A percentile compares a stretch with the other conserved stretches of the same genome.
Conservation (phyloP, 805 yeast genomes). For the Nakazawaea populi region DNA sequence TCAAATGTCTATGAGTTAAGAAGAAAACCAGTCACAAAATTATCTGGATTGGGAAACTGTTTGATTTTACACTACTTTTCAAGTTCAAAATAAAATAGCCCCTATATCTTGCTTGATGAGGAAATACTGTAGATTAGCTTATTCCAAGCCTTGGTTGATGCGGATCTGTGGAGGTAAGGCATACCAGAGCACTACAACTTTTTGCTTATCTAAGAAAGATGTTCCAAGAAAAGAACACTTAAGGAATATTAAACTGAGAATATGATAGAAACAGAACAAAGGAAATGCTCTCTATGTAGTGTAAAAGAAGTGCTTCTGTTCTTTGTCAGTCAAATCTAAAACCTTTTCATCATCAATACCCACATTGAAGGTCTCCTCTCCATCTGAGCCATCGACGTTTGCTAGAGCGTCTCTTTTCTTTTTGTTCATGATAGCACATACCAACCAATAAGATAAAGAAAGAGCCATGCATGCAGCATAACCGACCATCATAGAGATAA, state of each 20-base stretch:
- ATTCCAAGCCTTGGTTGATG: no score
- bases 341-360: conserved; percentile 27
- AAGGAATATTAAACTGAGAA: background rate
- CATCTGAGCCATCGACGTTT: conserved; percentile 13
- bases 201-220: no score
- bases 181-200: no score
- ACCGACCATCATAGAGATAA: conserved; percentile 35
- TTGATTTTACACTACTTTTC: background rate
- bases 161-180: no score
- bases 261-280: background rate
- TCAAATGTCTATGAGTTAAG: no score
- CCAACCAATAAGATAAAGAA: conserved; percentile 26
- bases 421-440: conserved; percentile 28
- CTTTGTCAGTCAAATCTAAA: conserved; percentile 32
- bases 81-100: background rate
- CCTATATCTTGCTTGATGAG: background rate
- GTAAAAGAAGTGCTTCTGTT: conserved; percentile 30
- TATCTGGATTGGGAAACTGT: background rate
- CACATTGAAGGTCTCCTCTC: conserved; percentile 5
- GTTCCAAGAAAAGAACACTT: no score
- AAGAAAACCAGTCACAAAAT: conserved; percentile 8
- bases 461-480: conserved; percentile 33
- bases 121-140: background rate
- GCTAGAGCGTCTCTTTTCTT: conserved; percentile 15
- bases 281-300: conserved; percentile 12